Conservation (phyloP, 306 rosid genomes). For the Pyrus bretschneideri region DNA sequence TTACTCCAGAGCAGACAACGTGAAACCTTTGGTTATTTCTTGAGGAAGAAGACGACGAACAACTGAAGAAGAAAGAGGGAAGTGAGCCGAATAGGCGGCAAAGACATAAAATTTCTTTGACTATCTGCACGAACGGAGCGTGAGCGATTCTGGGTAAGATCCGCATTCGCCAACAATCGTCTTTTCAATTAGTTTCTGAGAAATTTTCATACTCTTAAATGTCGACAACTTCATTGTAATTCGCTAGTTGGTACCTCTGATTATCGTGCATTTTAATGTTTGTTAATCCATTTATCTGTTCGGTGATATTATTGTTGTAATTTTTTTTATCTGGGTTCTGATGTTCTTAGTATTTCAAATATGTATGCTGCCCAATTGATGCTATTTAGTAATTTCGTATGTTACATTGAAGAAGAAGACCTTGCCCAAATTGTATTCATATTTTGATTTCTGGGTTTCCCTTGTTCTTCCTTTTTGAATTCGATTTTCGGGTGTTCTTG, state of each 20-base stretch:
- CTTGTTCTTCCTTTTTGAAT: background rate
- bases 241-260: too few relatives aligned
- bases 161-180: background rate
- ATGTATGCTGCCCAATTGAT: background rate
- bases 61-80: background rate
- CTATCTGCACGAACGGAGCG: background rate
- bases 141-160: background rate
- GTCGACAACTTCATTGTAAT: too few relatives aligned
- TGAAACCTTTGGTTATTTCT: background rate
- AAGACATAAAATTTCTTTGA: background rate
- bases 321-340: background rate
- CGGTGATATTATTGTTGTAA: background rate
- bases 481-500: background rate
- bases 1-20: background rate
- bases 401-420: background rate
- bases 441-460: background rate
- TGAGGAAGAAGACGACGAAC: background rate
- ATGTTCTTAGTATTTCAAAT: background rate
- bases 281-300: background rate
- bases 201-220: too few relatives aligned
- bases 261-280: too few relatives aligned
- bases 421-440: background rate
- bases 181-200: too few relatives aligned
- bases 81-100: too few relatives aligned
- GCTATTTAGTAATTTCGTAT: background rate